Evolutionary conservation across 106 monocot genomes (phyloP).

Genomic region (Phalaenopsis aphrodite): DNA sequence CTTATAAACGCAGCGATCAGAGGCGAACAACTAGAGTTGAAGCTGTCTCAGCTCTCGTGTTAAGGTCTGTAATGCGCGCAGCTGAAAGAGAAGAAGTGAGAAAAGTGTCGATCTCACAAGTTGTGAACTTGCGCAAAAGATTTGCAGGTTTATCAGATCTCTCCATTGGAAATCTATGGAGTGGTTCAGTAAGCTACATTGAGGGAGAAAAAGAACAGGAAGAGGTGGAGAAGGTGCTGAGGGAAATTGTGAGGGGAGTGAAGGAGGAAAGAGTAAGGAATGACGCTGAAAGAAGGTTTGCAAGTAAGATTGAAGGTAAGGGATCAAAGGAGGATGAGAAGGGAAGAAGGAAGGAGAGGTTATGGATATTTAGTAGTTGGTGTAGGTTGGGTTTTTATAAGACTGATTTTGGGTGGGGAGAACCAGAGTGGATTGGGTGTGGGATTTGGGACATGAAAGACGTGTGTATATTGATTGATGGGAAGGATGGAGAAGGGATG

Average conservation of each 20-base stretch:
- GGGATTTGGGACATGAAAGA: slow-evolving; percentile 20
- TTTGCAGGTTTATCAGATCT: background rate
- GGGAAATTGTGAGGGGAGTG: slow-evolving; percentile 6
- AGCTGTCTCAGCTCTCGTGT: slow-evolving; percentile 9
- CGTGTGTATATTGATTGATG: slow-evolving; percentile 23
- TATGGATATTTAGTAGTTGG: slow-evolving; percentile 26
- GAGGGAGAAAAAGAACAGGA: background rate
- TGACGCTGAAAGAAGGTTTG: background rate
- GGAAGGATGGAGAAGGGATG: slow-evolving; percentile 18
- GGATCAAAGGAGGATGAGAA: background rate
- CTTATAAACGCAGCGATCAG: background rate
- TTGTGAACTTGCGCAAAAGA: slow-evolving; percentile 15
- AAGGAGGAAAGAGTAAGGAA: slow-evolving; percentile 7
- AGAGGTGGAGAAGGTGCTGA: background rate
- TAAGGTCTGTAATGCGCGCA: slow-evolving; percentile 15
- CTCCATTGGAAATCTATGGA: slow-evolving; percentile 12
- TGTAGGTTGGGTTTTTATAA: slow-evolving; percentile 17
- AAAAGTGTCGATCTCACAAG: background rate
- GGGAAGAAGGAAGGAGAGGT: background rate
- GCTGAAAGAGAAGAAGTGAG: background rate
- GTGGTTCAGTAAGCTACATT: background rate
- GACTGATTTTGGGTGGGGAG: slow-evolving; percentile 22
- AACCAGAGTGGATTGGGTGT: slow-evolving; percentile 17
- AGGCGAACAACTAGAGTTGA: slow-evolving; percentile 15
- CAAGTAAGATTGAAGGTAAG: background rate